A percentile compares a stretch with the other conserved stretches of the same genome.
Conservation (phyloP, 352 stramenopile genomes). For the Globisporangium carolinianum region DNA sequence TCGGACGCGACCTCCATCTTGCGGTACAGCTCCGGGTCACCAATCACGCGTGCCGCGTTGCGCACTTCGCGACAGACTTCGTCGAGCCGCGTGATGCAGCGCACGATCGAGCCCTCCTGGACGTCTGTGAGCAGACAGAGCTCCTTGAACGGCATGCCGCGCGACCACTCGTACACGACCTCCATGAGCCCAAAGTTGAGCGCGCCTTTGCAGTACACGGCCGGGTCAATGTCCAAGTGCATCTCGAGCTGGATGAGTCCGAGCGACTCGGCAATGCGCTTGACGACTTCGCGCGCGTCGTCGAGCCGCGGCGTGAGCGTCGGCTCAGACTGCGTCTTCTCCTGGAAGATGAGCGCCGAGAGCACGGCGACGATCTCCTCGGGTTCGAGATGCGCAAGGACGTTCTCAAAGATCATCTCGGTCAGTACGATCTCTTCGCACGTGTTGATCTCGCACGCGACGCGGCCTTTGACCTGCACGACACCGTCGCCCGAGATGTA, state of each 20-base stretch:
- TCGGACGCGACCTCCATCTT: slow-evolving; percentile 98
- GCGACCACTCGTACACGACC: slow-evolving; percentile 97
- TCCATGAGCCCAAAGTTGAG: slow-evolving; percentile 96
- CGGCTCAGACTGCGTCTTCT: slow-evolving; percentile 83
- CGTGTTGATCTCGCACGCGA: slow-evolving; percentile 98
- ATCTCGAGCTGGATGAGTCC: slow-evolving; percentile 80
- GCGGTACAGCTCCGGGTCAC: slow-evolving; percentile 93
- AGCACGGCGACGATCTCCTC: slow-evolving; percentile 96
- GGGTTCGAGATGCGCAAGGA: slow-evolving; percentile 94
- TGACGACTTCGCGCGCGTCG: slow-evolving; percentile 82
- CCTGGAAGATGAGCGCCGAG: slow-evolving; percentile 96
- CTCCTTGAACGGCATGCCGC: slow-evolving; percentile 95
- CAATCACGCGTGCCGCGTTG: slow-evolving; percentile 91
- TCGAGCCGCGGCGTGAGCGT: slow-evolving; percentile 68
- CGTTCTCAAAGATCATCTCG: slow-evolving; percentile 99
- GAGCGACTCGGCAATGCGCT: slow-evolving; percentile 73
- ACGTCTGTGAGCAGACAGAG: slow-evolving; percentile 94
- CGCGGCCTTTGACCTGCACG: slow-evolving; percentile 94
- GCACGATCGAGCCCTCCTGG: slow-evolving; percentile 97
- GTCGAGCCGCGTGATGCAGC: slow-evolving; percentile 96
- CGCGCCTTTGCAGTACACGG: slow-evolving; percentile 86
- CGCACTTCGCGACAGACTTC: slow-evolving; percentile 97
- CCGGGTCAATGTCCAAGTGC: slow-evolving; percentile 84
- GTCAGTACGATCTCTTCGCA: slow-evolving; percentile 97
- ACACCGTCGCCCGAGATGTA: slow-evolving; percentile 89